phyloP scores from a whole-genome alignment of 2,329 filamentous ascomycete genomes.

The Lithohypha guttulata region DNA sequence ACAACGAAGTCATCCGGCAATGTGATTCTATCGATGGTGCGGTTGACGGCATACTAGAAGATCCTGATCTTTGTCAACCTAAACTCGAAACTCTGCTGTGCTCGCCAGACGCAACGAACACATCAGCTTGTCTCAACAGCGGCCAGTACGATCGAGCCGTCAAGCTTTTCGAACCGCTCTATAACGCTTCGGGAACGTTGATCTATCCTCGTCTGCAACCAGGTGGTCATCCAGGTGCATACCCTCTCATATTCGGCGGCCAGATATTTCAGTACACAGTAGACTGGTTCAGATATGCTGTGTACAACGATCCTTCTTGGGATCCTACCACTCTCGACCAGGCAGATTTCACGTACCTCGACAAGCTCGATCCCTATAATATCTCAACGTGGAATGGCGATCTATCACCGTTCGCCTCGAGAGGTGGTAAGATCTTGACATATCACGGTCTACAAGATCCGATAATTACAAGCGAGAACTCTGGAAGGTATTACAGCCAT shows the following conservation, averaged over 20 bases:
- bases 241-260: slow-evolving; percentile 28
- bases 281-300: slow-evolving; percentile 37
- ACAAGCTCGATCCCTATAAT: slow-evolving; percentile 23
- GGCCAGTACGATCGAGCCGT: slow-evolving; percentile 25
- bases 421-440: slow-evolving; percentile 47
- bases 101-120: background rate
- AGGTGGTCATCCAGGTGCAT: slow-evolving; percentile 23
- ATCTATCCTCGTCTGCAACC: slow-evolving; percentile 30
- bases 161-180: slow-evolving; percentile 26
- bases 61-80: slow-evolving; percentile 31
- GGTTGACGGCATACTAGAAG: slow-evolving; percentile 39
- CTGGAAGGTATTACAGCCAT: slow-evolving; percentile 44
- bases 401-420: slow-evolving; percentile 38
- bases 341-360: slow-evolving; percentile 28
- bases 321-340: slow-evolving; percentile 24
- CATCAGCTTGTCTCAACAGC: slow-evolving; percentile 24
- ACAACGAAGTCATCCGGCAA: slow-evolving; percentile 36
- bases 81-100: slow-evolving; percentile 27
- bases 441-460: slow-evolving; percentile 49
- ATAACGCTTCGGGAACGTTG: slow-evolving; percentile 25
- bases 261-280: slow-evolving; percentile 28
- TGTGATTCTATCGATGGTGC: slow-evolving; percentile 42
- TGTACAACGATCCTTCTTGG: slow-evolving; percentile 33
- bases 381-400: slow-evolving; percentile 35
- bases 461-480: slow-evolving; percentile 43